Percentiles rank a stretch among this genome's conserved stretches.
Evolutionary conservation across 1,284 basidiomycete species (phyloP).

Genomic region (Heliocybe sulcata): DNA sequence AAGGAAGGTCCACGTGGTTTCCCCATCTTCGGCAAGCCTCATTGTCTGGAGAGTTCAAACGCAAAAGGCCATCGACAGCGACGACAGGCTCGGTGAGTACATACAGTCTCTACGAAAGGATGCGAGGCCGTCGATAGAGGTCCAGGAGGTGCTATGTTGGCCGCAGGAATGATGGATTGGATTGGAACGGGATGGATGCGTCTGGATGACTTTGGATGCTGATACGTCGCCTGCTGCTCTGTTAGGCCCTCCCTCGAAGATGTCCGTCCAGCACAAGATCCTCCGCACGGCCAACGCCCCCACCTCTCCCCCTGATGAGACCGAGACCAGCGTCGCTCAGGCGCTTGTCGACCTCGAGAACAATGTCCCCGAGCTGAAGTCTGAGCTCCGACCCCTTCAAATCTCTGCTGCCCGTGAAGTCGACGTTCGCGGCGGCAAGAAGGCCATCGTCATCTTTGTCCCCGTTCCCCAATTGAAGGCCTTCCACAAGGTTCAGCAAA

Average conservation of each 20-base stretch:
- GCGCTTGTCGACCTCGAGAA: slow-evolving; percentile 97
- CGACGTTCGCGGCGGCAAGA: slow-evolving; percentile 98
- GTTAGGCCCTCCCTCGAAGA: slow-evolving; percentile 17
- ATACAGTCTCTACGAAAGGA: neutral
- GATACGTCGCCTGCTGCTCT: neutral
- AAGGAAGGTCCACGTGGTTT: neutral
- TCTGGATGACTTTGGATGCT: neutral
- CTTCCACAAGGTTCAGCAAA: slow-evolving; percentile 97
- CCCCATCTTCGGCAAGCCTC: neutral
- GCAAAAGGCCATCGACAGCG: slow-evolving; percentile 2
- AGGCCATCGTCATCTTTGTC: slow-evolving; percentile 98
- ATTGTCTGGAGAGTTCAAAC: neutral
- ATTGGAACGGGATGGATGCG: slow-evolving; percentile 2
- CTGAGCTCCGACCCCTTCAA: slow-evolving; percentile 91
- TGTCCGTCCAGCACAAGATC: slow-evolving; percentile 84
- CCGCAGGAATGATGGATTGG: neutral
- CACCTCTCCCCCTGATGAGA: slow-evolving; percentile 83
- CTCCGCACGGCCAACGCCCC: slow-evolving; percentile 95
- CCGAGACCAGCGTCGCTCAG: slow-evolving; percentile 90
- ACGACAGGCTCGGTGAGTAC: slow-evolving; percentile 2
- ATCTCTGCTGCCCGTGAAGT: slow-evolving; percentile 98
- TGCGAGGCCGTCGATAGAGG: neutral
- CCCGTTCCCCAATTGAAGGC: slow-evolving; percentile 98
- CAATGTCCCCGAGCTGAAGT: slow-evolving; percentile 97
- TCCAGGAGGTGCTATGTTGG: neutral